These are phyloP conservation scores for Aspergillus baeticus DNA, from an alignment of 495 filamentous ascomycete species.

Conservation along the genomic window DNA sequence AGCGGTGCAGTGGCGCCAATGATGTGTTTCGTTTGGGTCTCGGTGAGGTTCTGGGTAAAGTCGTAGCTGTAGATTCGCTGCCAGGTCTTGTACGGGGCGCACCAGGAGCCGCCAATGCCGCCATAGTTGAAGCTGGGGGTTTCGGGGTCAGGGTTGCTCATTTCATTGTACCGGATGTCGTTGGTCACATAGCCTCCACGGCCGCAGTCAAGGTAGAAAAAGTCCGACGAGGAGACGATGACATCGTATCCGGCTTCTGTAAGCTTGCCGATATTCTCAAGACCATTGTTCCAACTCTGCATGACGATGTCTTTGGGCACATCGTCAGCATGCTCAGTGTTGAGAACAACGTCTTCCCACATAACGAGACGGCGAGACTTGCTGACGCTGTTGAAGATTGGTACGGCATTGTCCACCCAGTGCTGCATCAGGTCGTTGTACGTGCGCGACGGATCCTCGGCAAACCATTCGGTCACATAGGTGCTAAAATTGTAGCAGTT, in stretches of 20 bases:
- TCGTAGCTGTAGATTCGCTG: constrained; percentile 62
- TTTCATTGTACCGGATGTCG: constrained; percentile 52
- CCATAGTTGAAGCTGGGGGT: constrained; percentile 53
- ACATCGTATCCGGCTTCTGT: constrained; percentile 52
- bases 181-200: constrained; percentile 54
- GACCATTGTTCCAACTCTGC: constrained; percentile 56
- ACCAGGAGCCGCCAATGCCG: constrained; percentile 56
- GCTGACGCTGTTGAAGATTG: constrained; percentile 45
- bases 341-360: constrained; percentile 55
- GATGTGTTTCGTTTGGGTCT: constrained; percentile 41
- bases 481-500: constrained; percentile 55
- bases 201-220: constrained; percentile 58
- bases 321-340: constrained; percentile 37
- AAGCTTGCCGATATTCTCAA: constrained; percentile 50
- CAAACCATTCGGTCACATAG: constrained; percentile 45
- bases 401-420: constrained; percentile 54
- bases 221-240: constrained; percentile 53
- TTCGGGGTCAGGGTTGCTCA: constrained; percentile 42
- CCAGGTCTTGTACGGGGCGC: constrained; percentile 60
- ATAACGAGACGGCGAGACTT: constrained; percentile 49
- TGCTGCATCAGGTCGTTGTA: constrained; percentile 53
- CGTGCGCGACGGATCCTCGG: constrained; percentile 47
- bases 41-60: constrained; percentile 50
- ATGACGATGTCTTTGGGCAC: constrained; percentile 53
- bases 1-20: constrained; percentile 51